Evolutionary conservation across 164 flowering plant species (phyloP), one percentile per base, ranked within the genome.

Genomic region (Nymphaea colorata): DNA sequence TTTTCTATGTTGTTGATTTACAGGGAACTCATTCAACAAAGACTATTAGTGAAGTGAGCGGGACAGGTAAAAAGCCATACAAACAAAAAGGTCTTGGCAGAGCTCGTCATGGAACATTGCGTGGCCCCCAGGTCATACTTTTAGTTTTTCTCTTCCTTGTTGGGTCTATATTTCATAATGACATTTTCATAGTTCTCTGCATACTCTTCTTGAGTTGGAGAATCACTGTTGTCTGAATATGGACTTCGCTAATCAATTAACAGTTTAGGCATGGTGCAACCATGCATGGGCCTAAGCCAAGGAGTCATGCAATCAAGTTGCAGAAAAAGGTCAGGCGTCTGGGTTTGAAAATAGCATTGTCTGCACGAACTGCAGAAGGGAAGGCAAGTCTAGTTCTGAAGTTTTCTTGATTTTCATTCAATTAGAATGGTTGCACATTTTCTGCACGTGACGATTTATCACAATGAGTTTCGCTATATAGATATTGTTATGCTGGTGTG

Each of bases 21-120:
- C 83, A 92, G 98, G 98, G 98, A 64, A 92, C 98, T 61, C 96
- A 90, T 82, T 91, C 97, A 72, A 94, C 98, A 43, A 94, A 91
- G 85, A 91, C 96, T 14, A 82, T 94, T 42, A 94, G 98, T 66
- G 98, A 91, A 77, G 98, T 88, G 55, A 88, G 95, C 80, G 96
- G 97, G 17, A 89, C 94, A 59, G 98, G 98, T 25, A 85, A 79
- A 82, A 93, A 94, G 78, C 96, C 98, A 65, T 89, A 86, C 83
- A 73, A 25, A 43, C 98, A 91, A 66, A 94, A 94, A 78, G 93
- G 93, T 11, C 84, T 91, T 62, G 98, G 93, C 60, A 75, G 83
- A 77, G 98, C 98, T 69, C 84, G 98, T 78, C 98, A 89, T 69
- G 96, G 98, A 65, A 80, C 97, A 64, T 68, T 85, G 76, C 96